These are phyloP conservation scores for Tephrocybe sp. DNA, from an alignment of 768 basidiomycete species.

Conservation along the genomic window DNA sequence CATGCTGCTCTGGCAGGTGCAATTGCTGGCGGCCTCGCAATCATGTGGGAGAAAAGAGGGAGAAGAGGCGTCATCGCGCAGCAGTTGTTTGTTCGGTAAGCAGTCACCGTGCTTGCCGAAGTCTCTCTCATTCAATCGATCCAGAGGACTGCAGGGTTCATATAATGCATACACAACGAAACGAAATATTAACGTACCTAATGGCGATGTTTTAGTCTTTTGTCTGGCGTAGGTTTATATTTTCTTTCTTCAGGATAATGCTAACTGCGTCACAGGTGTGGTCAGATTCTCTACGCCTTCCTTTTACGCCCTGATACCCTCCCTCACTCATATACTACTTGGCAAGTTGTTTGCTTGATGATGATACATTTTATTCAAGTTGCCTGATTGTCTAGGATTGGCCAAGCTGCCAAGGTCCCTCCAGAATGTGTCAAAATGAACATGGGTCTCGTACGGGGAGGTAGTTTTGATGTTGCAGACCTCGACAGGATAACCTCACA, in stretches of 20 bases:
- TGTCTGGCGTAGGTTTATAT: conserved; percentile 55
- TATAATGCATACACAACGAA: conserved; percentile 78
- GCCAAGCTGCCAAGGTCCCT: conserved; percentile 65
- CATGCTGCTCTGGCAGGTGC: conserved; percentile 80
- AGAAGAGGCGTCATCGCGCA: conserved; percentile 73
- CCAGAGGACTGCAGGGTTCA: conserved; percentile 84
- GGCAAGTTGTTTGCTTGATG: conserved; percentile 45
- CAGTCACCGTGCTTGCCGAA: conserved; percentile 1
- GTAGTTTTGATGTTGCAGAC: conserved; percentile 52
- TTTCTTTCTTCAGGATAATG: neutral
- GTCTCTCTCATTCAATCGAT: neutral
- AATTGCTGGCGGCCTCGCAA: conserved; percentile 67
- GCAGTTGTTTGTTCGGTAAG: conserved; percentile 86
- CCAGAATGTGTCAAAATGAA: conserved; percentile 62
- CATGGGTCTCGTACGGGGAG: conserved; percentile 55
- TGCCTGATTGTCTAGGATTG: conserved; percentile 52
- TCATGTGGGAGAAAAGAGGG: conserved; percentile 74
- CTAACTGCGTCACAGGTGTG: conserved; percentile 48
- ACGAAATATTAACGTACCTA: conserved; percentile 69
- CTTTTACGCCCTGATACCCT: conserved; percentile 82
- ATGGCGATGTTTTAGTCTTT: conserved; percentile 85
- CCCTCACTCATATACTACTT: conserved; percentile 70
- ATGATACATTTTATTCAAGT: neutral
- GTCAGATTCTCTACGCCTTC: conserved; percentile 84
- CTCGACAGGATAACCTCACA: conserved; percentile 55